These are phyloP conservation scores for Vanrija sp. DNA, from an alignment of 1,284 basidiomycete species.

Conservation along the genomic window DNA sequence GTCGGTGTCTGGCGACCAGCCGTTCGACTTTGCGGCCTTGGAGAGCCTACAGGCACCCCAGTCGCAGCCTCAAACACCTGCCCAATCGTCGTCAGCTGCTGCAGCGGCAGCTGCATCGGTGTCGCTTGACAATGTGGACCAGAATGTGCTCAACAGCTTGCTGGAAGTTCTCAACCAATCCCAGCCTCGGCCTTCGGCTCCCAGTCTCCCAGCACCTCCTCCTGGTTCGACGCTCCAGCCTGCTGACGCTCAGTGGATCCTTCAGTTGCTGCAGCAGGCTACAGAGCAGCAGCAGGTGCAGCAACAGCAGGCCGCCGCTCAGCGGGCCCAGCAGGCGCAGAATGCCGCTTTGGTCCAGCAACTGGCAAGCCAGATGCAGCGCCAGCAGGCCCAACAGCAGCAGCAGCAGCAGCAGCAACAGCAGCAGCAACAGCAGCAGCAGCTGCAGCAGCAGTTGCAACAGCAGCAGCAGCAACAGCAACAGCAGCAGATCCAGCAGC, in stretches of 20 bases:
- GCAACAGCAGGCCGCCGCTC: background rate
- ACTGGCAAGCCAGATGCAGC: conserved; percentile 10
- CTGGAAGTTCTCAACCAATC: conserved; percentile 29
- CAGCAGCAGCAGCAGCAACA: background rate
- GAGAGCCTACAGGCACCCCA: background rate
- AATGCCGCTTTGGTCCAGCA: conserved; percentile 5
- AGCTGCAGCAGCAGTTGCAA: conserved; percentile 9
- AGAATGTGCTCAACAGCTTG: conserved; percentile 28
- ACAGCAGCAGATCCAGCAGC: conserved; percentile 4
- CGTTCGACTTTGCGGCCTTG: conserved; percentile 3
- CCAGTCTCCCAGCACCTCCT: no score
- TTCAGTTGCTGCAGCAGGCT: no score
- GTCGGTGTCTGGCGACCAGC: conserved; percentile 2
- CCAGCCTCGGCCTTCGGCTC: background rate
- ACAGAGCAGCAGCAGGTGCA: background rate
- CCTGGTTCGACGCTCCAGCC: no score
- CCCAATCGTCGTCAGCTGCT: background rate
- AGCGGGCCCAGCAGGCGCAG: conserved; percentile 10
- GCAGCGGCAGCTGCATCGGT: no score
- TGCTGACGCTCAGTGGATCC: no score
- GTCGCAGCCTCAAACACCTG: background rate
- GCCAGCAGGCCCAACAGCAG: background rate
- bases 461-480: conserved; percentile 9
- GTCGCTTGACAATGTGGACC: conserved; percentile 19
- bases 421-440: conserved; percentile 7